A percentile compares a stretch with the other conserved stretches of the same genome.
phyloP scores from a whole-genome alignment of 352 stramenopile species.

The Phytophthora fragariaefolia region DNA sequence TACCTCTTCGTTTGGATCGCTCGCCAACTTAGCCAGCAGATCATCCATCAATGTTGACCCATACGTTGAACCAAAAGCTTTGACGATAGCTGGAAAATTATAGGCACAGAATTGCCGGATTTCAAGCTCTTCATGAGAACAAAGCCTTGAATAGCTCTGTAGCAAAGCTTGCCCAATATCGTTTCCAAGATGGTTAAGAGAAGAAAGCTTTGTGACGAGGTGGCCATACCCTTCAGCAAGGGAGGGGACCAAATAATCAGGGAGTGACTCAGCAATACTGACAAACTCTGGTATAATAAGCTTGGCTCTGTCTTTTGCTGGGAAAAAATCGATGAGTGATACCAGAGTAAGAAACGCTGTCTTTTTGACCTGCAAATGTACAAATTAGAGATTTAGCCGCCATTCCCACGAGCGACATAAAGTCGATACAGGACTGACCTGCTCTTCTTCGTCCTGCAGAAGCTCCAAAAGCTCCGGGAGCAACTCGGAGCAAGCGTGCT shows the following conservation, averaged over 20 bases:
- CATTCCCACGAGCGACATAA: not conserved
- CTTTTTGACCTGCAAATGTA: conserved; percentile 68
- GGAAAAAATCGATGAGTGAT: conserved; percentile 80
- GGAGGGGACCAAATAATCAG: conserved; percentile 62
- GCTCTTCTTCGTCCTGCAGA: conserved; percentile 84
- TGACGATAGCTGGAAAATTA: conserved; percentile 83
- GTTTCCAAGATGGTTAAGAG: conserved; percentile 61
- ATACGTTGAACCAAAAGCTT: conserved; percentile 68
- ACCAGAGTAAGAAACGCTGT: conserved; percentile 74
- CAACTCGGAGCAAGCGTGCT: conserved; percentile 68
- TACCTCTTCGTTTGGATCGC: conserved; percentile 60
- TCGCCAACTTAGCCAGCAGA: conserved; percentile 64
- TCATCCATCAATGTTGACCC: conserved; percentile 75
- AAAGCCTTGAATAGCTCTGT: conserved; percentile 69
- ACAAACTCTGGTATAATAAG: conserved; percentile 73
- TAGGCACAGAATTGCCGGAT: conserved; percentile 73
- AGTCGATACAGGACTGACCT: conserved; percentile 30
- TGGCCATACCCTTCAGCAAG: conserved; percentile 64
- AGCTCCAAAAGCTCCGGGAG: conserved; percentile 79
- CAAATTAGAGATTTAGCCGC: not conserved
- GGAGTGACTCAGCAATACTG: conserved; percentile 57
- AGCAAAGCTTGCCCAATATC: conserved; percentile 61
- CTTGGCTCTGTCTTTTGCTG: conserved; percentile 58
- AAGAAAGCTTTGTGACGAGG: conserved; percentile 70
- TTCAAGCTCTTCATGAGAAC: conserved; percentile 61